phyloP scores from a whole-genome alignment of 108 stramenopile genomes.

The Epithemia pelagica region DNA sequence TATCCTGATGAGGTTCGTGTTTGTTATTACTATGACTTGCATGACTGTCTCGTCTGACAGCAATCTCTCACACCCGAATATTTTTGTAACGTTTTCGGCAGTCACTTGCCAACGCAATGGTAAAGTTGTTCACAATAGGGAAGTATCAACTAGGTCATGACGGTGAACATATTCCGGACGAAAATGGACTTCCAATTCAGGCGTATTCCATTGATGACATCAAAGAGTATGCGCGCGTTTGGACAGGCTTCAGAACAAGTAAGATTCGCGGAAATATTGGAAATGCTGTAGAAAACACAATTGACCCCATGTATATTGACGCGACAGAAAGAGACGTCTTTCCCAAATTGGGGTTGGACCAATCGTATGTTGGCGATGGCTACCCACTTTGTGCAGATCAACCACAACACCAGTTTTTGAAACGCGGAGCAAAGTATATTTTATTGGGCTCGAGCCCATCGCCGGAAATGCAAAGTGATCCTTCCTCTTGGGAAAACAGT shows the following conservation, averaged over 20 bases:
- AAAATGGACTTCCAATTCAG: constrained; percentile 8
- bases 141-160: constrained; percentile 31
- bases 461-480: constrained; percentile 20
- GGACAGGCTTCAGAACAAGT: constrained; percentile 52
- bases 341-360: constrained; percentile 25
- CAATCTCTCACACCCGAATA: not conserved
- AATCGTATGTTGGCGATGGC: constrained; percentile 55
- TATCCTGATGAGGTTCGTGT: not conserved
- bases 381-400: constrained; percentile 56
- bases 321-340: constrained; percentile 25
- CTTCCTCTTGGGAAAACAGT: constrained; percentile 14
- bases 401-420: constrained; percentile 41
- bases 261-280: constrained; percentile 30
- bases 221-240: constrained; percentile 37
- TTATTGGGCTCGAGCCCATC: constrained; percentile 31
- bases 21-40: not conserved
- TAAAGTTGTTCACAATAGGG: constrained; percentile 49
- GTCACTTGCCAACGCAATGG: constrained; percentile 54
- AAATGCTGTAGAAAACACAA: constrained; percentile 13
- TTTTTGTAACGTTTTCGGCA: constrained; percentile 10
- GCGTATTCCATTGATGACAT: constrained; percentile 44
- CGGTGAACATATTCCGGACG: constrained; percentile 26
- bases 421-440: constrained; percentile 42
- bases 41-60: too few species aligned
- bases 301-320: constrained; percentile 44